Conservation (phyloP, 2,329 filamentous ascomycete genomes). For the Aspergillus nomiae region DNA sequence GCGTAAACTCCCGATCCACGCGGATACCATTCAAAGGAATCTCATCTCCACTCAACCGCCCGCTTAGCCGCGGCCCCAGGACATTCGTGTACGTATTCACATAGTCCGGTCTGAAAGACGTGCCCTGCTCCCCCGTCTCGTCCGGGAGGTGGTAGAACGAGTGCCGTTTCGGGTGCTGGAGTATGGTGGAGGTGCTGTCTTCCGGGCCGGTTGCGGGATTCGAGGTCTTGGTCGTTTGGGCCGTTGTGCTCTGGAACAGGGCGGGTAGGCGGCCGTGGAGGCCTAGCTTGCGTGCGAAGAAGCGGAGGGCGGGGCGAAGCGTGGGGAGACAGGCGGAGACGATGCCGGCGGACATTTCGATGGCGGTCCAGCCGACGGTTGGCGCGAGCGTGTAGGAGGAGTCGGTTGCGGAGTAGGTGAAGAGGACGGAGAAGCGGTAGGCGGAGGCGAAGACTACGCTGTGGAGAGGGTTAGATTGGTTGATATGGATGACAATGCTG, state of each 20-base stretch:
- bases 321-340: conserved; percentile 31
- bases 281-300: conserved; percentile 21
- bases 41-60: conserved; percentile 17
- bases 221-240: conserved; percentile 9
- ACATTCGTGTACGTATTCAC: conserved; percentile 22
- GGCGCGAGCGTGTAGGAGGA: conserved; percentile 31
- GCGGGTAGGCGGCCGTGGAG: conserved; percentile 16
- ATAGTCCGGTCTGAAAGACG: conserved; percentile 22
- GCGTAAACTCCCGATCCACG: conserved; percentile 22
- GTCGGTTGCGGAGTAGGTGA: conserved; percentile 24
- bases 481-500: background rate
- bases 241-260: conserved; percentile 15
- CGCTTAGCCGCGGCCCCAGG: background rate
- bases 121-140: conserved; percentile 9
- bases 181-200: conserved; percentile 5
- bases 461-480: background rate
- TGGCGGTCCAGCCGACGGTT: conserved; percentile 31
- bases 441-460: conserved; percentile 31
- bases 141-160: conserved; percentile 25
- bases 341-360: conserved; percentile 33
- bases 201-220: background rate
- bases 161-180: conserved; percentile 12
- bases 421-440: conserved; percentile 30
- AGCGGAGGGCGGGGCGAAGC: conserved; percentile 26
- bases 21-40: conserved; percentile 24